phyloP scores from a whole-genome alignment of 2,329 filamentous ascomycete genomes.

The Trichoderma guizhouense region DNA sequence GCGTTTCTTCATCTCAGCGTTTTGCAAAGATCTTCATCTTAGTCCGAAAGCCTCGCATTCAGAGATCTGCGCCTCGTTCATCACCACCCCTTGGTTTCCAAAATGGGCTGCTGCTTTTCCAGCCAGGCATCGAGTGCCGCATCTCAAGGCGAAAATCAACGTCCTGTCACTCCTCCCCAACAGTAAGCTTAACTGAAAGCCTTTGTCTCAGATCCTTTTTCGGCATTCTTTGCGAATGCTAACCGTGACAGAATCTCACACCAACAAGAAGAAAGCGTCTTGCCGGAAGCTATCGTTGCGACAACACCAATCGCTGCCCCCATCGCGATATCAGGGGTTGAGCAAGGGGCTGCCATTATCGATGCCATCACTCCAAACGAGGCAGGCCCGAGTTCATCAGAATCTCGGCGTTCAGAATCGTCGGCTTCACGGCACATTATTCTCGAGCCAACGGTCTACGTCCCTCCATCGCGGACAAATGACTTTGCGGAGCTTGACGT shows the following conservation, averaged over 20 bases:
- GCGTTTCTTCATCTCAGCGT: neutral
- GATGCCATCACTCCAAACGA: conserved; percentile 6
- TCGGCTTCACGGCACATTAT: neutral
- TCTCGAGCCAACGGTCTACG: conserved; percentile 14
- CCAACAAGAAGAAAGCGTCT: neutral
- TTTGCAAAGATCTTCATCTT: neutral
- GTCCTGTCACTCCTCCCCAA: neutral
- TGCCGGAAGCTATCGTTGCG: neutral
- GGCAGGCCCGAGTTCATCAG: neutral
- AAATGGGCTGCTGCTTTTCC: conserved; percentile 19
- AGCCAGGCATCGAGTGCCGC: conserved; percentile 4
- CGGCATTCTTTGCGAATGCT: neutral
- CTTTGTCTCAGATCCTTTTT: neutral
- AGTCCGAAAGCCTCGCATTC: neutral
- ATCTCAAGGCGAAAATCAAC: neutral
- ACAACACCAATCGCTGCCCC: neutral
- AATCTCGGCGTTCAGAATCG: neutral
- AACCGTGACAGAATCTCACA: neutral
- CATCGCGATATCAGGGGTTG: neutral
- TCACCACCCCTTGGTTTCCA: neutral
- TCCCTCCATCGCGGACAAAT: neutral
- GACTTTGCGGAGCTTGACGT: neutral
- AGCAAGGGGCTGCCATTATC: neutral
- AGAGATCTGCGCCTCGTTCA: neutral
- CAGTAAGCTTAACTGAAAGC: neutral